Evolutionary conservation across 164 flowering plant genomes (phyloP).

Genomic region (Hamamelis virginiana): DNA sequence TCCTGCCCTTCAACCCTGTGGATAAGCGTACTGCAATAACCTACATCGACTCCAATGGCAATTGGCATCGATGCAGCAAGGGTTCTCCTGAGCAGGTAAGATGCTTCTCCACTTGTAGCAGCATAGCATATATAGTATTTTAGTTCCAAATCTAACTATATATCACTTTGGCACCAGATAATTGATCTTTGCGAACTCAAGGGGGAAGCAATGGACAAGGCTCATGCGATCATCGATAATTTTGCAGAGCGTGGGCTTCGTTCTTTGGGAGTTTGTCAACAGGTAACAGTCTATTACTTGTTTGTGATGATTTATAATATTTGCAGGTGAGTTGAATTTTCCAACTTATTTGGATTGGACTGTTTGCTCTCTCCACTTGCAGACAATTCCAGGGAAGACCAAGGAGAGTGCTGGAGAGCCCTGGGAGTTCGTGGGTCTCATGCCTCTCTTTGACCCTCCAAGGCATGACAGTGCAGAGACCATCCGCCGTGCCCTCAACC

Average conservation of each 20-base stretch:
- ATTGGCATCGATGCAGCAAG: slow-evolving; percentile 78
- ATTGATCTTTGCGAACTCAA: slow-evolving; percentile 69
- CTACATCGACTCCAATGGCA: slow-evolving; percentile 49
- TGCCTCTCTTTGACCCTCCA: slow-evolving; percentile 92
- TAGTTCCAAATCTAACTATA: not conserved
- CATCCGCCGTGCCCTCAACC: slow-evolving; percentile 80
- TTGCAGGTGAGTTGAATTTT: not conserved
- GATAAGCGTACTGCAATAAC: slow-evolving; percentile 88
- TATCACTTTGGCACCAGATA: slow-evolving; percentile 36
- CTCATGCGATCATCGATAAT: slow-evolving; percentile 47
- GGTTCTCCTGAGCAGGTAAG: slow-evolving; percentile 89
- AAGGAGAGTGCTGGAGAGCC: slow-evolving; percentile 80
- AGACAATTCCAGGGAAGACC: slow-evolving; percentile 66
- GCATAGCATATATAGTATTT: not conserved
- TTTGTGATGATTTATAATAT: not conserved
- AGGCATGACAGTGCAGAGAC: slow-evolving; percentile 96
- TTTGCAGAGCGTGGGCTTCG: slow-evolving; percentile 83
- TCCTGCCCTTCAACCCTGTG: slow-evolving; percentile 80
- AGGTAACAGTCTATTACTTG: slow-evolving; percentile 25
- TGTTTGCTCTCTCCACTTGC: not conserved
- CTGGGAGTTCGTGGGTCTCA: slow-evolving; percentile 85
- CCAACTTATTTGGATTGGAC: not conserved
- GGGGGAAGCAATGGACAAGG: slow-evolving; percentile 47
- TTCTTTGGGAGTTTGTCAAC: slow-evolving; percentile 66
- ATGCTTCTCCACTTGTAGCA: not conserved